phyloP scores from a whole-genome alignment of 2,329 filamentous ascomycete species.

The Akanthomyces dipterigenus region DNA sequence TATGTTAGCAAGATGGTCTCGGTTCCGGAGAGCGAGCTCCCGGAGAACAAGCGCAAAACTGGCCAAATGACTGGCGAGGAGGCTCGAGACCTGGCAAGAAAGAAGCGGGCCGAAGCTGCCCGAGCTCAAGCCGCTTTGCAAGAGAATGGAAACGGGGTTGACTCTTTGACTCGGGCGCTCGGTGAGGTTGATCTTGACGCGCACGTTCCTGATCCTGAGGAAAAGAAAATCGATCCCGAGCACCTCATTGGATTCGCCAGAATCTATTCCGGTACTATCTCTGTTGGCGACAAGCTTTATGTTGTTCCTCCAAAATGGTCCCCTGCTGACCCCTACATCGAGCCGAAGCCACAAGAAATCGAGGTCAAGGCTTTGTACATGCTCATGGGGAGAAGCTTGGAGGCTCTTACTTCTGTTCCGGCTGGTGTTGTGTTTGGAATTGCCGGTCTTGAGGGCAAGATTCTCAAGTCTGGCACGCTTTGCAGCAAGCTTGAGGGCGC shows the following conservation, averaged over 20 bases:
- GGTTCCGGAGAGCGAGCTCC: slow-evolving; percentile 84
- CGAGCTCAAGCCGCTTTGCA: slow-evolving; percentile 59
- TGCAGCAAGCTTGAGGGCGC: slow-evolving; percentile 82
- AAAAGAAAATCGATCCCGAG: slow-evolving; percentile 65
- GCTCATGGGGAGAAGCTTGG: slow-evolving; percentile 87
- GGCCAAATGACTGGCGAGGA: slow-evolving; percentile 81
- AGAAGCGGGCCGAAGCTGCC: slow-evolving; percentile 84
- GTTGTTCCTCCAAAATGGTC: slow-evolving; percentile 91
- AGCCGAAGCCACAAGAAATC: slow-evolving; percentile 71
- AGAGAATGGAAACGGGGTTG: slow-evolving; percentile 37
- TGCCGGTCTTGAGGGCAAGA: slow-evolving; percentile 80
- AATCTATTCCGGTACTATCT: slow-evolving; percentile 84
- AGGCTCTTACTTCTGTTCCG: slow-evolving; percentile 75
- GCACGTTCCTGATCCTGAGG: slow-evolving; percentile 36
- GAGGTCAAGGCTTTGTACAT: slow-evolving; percentile 86
- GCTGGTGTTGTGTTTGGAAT: slow-evolving; percentile 95
- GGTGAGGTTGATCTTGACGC: slow-evolving; percentile 55
- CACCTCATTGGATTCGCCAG: slow-evolving; percentile 92
- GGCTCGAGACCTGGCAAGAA: slow-evolving; percentile 77
- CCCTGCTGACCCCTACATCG: slow-evolving; percentile 65
- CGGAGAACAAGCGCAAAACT: slow-evolving; percentile 69
- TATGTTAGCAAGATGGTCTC: slow-evolving; percentile 99
- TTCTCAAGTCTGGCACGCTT: slow-evolving; percentile 92
- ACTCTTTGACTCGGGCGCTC: slow-evolving; percentile 54
- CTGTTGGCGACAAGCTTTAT: slow-evolving; percentile 84